Base-by-base conservation (phyloP, 257 asterid genomes). In the Prunella vulgaris region DNA sequence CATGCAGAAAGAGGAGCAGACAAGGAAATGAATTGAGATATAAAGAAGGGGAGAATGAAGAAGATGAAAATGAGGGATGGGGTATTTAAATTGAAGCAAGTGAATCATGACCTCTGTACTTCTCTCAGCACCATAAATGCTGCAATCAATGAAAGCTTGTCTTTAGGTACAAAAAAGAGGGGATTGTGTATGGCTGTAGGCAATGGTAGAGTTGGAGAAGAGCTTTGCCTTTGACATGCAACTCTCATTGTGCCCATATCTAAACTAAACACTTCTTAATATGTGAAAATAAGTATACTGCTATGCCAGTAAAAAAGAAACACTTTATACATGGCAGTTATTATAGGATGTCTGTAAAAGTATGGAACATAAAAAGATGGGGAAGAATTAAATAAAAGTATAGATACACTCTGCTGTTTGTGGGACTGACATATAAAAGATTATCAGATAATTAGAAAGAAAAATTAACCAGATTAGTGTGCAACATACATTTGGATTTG, bases 51-150 rank as follows among this genome's bases (percentile, higher is more conserved):
- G 54, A 37, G 56, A 60, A 58, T 73, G 76, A 35, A 17, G 67
- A 25, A 58, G 58, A 46, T 63, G 78, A 28, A 71, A 54, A 44
- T 37, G 28, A 2, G 53, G n/a, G 12, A 56, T 15, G 37, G 67
- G 46, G 76, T 56, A 71, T 70, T 70, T 76, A 76, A 65, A 73
- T 25, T 53, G 38, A 68, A 73, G 40, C 57, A 69, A 73, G 76
- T 64, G 70, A 64, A 48, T 74, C 68, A 78, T 70, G 82, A 74
- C 42, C 44, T 21, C 37, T 61, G 75, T 69, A 73, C 21, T 52
- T 18, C 59, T 52, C 76, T 37, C 18, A 15, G 37, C 77, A 33
- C 33, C 63, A 75, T 75, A 67, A 79, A 79, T 75, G 80, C 73
- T 68, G 53, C 53, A 46, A 46, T 46, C 53, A 79, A 72, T 79